A percentile compares a stretch with the other conserved stretches of the same genome.
Conservation (phyloP, 257 asterid species). For the Solanum clarkiae region DNA sequence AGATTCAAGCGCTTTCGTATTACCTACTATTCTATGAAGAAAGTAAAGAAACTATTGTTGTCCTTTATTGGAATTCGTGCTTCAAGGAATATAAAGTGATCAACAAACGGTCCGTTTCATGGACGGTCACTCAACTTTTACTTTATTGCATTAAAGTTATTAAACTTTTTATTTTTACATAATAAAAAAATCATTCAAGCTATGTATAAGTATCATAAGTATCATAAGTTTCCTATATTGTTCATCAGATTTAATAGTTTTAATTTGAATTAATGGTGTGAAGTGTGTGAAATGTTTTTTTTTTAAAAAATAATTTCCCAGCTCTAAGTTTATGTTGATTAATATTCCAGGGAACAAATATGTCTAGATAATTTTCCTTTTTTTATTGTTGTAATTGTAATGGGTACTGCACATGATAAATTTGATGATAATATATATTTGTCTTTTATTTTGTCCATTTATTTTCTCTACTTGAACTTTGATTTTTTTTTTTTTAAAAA, state of each 20-base stretch:
- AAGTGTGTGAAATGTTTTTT: neutral
- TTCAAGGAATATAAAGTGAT: neutral
- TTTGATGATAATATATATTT: neutral
- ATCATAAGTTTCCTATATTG: neutral
- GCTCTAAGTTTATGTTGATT: neutral
- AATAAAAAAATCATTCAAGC: neutral
- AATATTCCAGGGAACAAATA: neutral
- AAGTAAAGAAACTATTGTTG: constrained; percentile 27
- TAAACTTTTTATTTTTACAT: neutral
- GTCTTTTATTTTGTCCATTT: neutral
- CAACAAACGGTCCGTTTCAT: neutral
- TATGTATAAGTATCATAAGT: too few relatives aligned
- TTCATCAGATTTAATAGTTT: neutral
- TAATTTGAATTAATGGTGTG: neutral
- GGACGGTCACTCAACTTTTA: neutral
- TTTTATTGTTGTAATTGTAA: neutral
- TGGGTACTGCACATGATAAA: neutral
- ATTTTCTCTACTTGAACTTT: neutral
- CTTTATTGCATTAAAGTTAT: neutral
- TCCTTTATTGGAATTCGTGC: constrained; percentile 13
- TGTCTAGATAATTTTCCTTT: neutral
- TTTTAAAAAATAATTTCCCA: neutral
- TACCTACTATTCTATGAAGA: constrained; percentile 15
- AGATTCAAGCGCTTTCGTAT: constrained; percentile 7
- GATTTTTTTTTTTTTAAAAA: neutral